Evolutionary conservation across 139 green algal species (phyloP).

Genomic region (Penium margaritaceum): DNA sequence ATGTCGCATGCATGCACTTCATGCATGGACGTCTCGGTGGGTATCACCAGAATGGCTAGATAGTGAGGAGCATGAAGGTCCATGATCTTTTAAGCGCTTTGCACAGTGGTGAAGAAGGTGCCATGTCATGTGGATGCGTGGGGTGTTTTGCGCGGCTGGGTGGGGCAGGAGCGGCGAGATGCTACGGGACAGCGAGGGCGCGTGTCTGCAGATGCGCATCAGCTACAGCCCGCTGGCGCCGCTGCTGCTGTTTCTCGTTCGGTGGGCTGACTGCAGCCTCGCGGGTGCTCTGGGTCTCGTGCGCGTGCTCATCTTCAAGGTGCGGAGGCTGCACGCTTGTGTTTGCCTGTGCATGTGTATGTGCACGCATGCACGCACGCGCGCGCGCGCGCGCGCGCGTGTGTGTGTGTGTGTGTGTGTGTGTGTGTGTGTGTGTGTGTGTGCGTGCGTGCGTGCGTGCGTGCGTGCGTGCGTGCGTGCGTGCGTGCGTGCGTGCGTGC

Average conservation of each 20-base stretch:
- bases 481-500: background rate
- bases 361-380: background rate
- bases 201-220: slow-evolving; percentile 38
- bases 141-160: background rate
- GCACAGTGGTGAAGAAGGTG: background rate
- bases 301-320: slow-evolving; percentile 39
- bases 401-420: background rate
- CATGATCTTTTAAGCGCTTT: background rate
- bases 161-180: slow-evolving; percentile 14
- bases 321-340: slow-evolving; percentile 4
- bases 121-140: background rate
- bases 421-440: background rate
- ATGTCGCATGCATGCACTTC: no score
- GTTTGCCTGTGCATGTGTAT: no score
- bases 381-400: background rate
- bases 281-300: slow-evolving; percentile 33
- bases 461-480: background rate
- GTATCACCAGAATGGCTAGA: background rate
- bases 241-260: slow-evolving; percentile 37
- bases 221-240: slow-evolving; percentile 31
- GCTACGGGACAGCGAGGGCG: slow-evolving; percentile 25
- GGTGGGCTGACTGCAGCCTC: slow-evolving; percentile 33
- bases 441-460: background rate
- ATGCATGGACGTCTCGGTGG: no score
- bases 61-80: background rate